Conservation (phyloP, 345 rosid genomes). For the Combretum micranthum region DNA sequence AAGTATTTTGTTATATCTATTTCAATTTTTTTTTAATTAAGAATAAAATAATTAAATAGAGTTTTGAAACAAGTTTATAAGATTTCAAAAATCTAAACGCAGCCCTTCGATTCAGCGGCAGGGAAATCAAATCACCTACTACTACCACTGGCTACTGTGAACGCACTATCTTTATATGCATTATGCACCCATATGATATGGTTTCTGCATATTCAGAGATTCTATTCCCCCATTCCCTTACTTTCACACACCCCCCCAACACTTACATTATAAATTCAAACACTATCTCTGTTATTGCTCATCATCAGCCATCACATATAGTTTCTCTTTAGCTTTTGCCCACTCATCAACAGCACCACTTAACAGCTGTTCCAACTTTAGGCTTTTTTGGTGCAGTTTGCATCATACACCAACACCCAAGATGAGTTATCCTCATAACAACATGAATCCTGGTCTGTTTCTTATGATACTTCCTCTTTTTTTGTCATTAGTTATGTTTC, state of each 20-base stretch:
- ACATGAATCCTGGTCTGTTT: conserved; percentile 67
- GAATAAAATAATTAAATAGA: too few species aligned
- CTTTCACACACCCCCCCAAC: conserved; percentile 2
- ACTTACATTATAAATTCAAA: conserved; percentile 8
- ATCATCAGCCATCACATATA: neutral
- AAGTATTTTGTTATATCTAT: too few species aligned
- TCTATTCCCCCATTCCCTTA: conserved; percentile 7
- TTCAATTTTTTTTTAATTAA: too few species aligned
- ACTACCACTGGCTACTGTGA: conserved; percentile 19
- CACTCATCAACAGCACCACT: too few species aligned
- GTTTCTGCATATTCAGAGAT: conserved; percentile 18
- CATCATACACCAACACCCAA: conserved; percentile 6
- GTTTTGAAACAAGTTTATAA: too few species aligned
- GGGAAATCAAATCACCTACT: too few species aligned
- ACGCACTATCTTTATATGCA: conserved; percentile 9
- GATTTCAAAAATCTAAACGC: too few species aligned
- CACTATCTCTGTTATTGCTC: neutral
- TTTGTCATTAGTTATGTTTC: neutral
- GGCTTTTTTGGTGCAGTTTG: too few species aligned
- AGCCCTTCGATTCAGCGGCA: too few species aligned
- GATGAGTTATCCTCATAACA: conserved; percentile 64
- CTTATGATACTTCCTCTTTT: neutral
- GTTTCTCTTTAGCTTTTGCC: too few species aligned
- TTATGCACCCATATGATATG: conserved; percentile 39
- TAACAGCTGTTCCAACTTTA: too few species aligned